Base-by-base conservation (phyloP, 208 protist species). In the Trypanosoma conorhini region DNA sequence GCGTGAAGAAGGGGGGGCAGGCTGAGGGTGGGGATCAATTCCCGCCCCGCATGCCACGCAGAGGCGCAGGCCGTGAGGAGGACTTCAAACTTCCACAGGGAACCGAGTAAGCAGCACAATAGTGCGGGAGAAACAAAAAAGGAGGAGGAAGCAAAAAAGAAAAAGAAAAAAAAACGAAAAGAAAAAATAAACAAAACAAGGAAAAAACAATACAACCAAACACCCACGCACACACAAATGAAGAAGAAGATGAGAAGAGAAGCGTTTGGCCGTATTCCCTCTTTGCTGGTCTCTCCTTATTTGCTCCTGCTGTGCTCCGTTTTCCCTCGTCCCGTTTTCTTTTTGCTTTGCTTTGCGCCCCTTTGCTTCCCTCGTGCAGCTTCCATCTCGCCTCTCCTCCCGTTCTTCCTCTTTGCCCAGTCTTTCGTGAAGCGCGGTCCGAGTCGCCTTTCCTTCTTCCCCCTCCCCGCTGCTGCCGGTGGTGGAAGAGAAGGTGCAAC, bases 301-400 rank as follows among this genome's bases (percentile, higher is more conserved):
- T 62, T 44, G 64, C 8, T 63, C 30, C 61, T 28, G 65, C 68
- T 63, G 52, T 66, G 67, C 68, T 28, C 64, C 44, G 70, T 56
- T 50, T 42, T 38, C 55, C 62, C 22, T 22, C 31, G 51, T 65
- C 10, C 31, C 62, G 12, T 62, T 72, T 74, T 70, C 68, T 59
- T 67, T 42, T 38, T 48, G 42, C 62, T 55, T 24, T 31, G 54
- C 28, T 65, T 70, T 63, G 24, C 5, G 5, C 2, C 33, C 19
- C 52, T n/a, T 58, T 77, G 19, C 57, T 62, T 56, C 46, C 26
- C 56, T 70, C 67, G 60, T 74, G 5, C 61, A 15, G 28, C 12
- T 73, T 61, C 61, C 30, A 52, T 65, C 44, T 42, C 30, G 67
- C 2, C 56, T 68, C 44, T 28, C 70, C 44, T 61, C 30, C 38